A percentile compares a stretch with the other conserved stretches of the same genome.
phyloP scores from a whole-genome alignment of 1,284 basidiomycete genomes.

The Papiliotrema flavescens region DNA sequence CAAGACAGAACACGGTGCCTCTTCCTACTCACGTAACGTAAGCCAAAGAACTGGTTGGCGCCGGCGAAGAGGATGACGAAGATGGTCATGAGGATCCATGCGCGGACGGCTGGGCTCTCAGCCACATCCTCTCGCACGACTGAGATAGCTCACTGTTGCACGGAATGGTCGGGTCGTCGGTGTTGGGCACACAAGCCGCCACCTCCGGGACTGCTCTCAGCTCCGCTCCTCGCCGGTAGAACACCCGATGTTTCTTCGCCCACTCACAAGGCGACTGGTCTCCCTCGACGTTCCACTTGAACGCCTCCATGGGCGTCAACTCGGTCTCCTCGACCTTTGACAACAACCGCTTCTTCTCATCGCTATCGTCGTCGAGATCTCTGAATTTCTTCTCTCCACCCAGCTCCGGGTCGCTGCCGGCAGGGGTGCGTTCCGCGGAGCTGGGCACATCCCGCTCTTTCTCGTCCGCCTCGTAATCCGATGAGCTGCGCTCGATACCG shows the following conservation, averaged over 20 bases:
- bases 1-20: too few species aligned
- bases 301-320: constrained; percentile 21
- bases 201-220: constrained; percentile 21
- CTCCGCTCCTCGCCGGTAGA: background rate
- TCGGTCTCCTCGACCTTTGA: constrained; percentile 10
- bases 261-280: constrained; percentile 27
- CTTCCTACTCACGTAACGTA: constrained; percentile 15
- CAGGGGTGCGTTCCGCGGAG: background rate
- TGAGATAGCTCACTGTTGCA: constrained; percentile 17
- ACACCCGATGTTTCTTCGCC: background rate
- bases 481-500: too few species aligned
- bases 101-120: constrained; percentile 12
- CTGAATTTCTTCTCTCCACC: background rate
- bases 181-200: constrained; percentile 28
- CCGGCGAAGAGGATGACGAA: constrained; percentile 58
- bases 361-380: background rate
- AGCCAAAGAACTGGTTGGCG: constrained; percentile 56
- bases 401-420: background rate
- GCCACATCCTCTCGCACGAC: background rate
- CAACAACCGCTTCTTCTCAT: background rate
- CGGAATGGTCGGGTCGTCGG: constrained; percentile 20
- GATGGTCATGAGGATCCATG: constrained; percentile 37
- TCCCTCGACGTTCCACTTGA: constrained; percentile 21
- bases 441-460: background rate
- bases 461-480: too few species aligned